These are phyloP conservation scores for Canariomyces notabilis DNA, from an alignment of 2,329 filamentous ascomycete species.

Conservation along the genomic window DNA sequence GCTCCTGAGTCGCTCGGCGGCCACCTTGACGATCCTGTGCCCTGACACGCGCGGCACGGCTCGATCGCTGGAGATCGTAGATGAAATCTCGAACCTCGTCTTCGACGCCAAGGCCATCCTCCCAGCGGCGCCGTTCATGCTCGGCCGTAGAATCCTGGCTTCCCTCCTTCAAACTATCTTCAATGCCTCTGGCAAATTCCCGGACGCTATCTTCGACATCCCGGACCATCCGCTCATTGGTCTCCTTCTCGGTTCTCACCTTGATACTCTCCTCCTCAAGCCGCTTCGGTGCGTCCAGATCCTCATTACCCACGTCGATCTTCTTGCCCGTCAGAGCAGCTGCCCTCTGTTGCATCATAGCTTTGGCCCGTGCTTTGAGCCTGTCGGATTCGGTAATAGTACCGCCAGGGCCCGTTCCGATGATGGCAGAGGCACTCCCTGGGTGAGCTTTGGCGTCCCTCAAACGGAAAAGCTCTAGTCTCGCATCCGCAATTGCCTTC, in stretches of 20 bases:
- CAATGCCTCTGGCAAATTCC: conserved; percentile 78
- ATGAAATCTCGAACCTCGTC: conserved; percentile 98
- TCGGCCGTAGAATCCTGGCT: conserved; percentile 70
- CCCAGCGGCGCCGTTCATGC: conserved; percentile 90
- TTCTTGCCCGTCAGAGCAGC: conserved; percentile 87
- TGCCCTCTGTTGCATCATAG: conserved; percentile 97
- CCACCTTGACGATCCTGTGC: conserved; percentile 51
- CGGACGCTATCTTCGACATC: conserved; percentile 95
- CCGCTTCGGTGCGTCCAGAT: conserved; percentile 73
- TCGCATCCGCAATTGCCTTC: conserved; percentile 86
- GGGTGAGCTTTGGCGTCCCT: conserved; percentile 92
- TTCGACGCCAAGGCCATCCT: conserved; percentile 91
- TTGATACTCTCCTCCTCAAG: conserved; percentile 83
- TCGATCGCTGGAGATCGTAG: conserved; percentile 86
- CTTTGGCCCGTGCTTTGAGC: conserved; percentile 89
- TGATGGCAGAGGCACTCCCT: conserved; percentile 69
- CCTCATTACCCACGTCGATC: conserved; percentile 61
- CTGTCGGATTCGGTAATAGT: conserved; percentile 87
- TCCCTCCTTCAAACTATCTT: conserved; percentile 81
- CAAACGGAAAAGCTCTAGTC: conserved; percentile 85
- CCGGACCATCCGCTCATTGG: conserved; percentile 91
- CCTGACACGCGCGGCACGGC: conserved; percentile 66
- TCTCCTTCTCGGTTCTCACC: conserved; percentile 79
- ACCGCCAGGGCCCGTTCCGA: conserved; percentile 90
- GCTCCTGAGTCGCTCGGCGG: conserved; percentile 38